Conservation (phyloP, 192 early-diverging fungal genomes). For the Podila minutissima region DNA sequence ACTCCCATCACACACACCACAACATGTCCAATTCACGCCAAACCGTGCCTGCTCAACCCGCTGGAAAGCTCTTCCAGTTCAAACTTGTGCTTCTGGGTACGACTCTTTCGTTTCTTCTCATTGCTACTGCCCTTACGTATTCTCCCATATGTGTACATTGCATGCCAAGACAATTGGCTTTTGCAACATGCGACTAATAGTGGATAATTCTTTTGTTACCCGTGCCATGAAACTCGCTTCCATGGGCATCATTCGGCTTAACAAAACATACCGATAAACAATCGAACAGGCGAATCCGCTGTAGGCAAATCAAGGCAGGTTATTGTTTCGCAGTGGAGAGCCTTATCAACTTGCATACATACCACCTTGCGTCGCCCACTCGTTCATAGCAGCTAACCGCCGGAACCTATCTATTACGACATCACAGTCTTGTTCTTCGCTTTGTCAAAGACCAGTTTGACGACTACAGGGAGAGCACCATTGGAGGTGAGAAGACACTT, state of each 20-base stretch:
- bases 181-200: neutral
- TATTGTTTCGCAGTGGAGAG: neutral
- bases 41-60: constrained; percentile 21
- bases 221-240: neutral
- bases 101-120: constrained; percentile 1
- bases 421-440: constrained; percentile 75
- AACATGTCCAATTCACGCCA: constrained; percentile 46
- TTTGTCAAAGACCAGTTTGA: constrained; percentile 95
- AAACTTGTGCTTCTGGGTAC: constrained; percentile 95
- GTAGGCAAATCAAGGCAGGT: constrained; percentile 75
- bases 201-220: neutral
- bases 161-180: constrained; percentile 2
- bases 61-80: constrained; percentile 84
- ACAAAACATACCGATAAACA: neutral
- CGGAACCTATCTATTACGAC: constrained; percentile 45
- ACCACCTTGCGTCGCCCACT: neutral
- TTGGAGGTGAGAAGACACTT: constrained; percentile 68
- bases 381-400: neutral
- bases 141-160: too few relatives aligned
- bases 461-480: constrained; percentile 93
- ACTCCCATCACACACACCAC: neutral
- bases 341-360: neutral
- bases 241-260: neutral
- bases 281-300: constrained; percentile 64
- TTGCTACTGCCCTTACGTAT: too few relatives aligned